Conservation (phyloP, 148 eudicot species). For the Euryodendron excelsum region DNA sequence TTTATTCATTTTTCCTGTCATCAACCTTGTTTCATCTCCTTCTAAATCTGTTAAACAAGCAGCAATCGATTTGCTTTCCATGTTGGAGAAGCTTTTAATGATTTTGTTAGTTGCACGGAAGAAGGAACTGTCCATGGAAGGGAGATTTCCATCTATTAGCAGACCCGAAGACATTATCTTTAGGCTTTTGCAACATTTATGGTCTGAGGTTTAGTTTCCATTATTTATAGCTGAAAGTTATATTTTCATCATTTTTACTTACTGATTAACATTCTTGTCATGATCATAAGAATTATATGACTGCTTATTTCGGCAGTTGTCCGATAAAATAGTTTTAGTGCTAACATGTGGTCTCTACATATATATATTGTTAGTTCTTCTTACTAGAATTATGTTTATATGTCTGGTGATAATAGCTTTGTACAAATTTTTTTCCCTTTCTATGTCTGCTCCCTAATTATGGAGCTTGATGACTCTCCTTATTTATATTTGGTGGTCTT, state of each 20-base stretch:
- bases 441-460: neutral
- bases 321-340: neutral
- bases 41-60: slow-evolving; percentile 69
- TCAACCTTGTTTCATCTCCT: slow-evolving; percentile 82
- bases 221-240: slow-evolving; percentile 5
- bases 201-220: slow-evolving; percentile 59
- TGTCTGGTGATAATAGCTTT: neutral
- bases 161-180: slow-evolving; percentile 49
- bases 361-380: neutral
- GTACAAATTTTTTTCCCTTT: neutral
- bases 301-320: neutral
- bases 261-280: neutral
- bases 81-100: slow-evolving; percentile 52
- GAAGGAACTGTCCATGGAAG: slow-evolving; percentile 19
- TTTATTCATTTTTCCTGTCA: slow-evolving; percentile 61
- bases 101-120: slow-evolving; percentile 23
- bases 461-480: neutral
- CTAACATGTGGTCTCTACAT: neutral
- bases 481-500: neutral
- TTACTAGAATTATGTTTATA: neutral
- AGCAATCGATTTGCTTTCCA: slow-evolving; percentile 55
- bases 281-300: neutral
- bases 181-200: slow-evolving; percentile 59
- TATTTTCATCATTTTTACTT: neutral
- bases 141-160: slow-evolving; percentile 35